A percentile compares a stretch with the other conserved stretches of the same genome.
Evolutionary conservation across 345 rosid species (phyloP).

Genomic region (Populus deltoides): DNA sequence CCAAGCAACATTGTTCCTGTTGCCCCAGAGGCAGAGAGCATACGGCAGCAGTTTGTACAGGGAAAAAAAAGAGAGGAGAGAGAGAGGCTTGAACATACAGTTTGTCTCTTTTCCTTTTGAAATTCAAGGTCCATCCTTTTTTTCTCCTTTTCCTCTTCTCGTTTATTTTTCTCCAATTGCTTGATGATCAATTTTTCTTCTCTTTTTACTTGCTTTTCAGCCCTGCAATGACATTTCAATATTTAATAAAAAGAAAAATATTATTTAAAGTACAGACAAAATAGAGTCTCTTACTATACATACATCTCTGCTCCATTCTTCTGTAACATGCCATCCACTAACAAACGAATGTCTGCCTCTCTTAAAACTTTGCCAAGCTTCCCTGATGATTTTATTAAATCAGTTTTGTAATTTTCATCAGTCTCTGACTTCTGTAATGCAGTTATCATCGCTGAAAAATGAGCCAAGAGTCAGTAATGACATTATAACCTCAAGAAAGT

Average conservation of each 20-base stretch:
- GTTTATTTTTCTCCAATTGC: slow-evolving; percentile 67
- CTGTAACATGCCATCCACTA: slow-evolving; percentile 48
- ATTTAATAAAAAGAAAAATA: neutral
- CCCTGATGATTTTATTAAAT: slow-evolving; percentile 45
- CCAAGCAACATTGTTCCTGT: neutral
- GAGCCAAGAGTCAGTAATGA: slow-evolving; percentile 21
- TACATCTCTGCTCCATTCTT: slow-evolving; percentile 60
- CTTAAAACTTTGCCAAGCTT: slow-evolving; percentile 58
- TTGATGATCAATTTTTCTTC: slow-evolving; percentile 60
- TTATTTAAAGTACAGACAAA: neutral
- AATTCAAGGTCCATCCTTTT: slow-evolving; percentile 64
- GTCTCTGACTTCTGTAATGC: slow-evolving; percentile 43
- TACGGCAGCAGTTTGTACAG: neutral
- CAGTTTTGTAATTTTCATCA: slow-evolving; percentile 31
- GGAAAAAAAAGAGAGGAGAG: neutral
- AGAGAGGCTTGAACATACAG: slow-evolving; percentile 33
- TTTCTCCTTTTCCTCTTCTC: slow-evolving; percentile 72
- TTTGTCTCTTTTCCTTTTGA: slow-evolving; percentile 57
- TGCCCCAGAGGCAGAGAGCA: neutral
- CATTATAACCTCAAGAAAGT: neutral
- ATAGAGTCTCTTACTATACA: slow-evolving; percentile 18
- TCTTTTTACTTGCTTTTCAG: slow-evolving; percentile 52
- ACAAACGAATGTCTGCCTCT: slow-evolving; percentile 58
- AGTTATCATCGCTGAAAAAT: slow-evolving; percentile 57
- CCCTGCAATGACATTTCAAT: slow-evolving; percentile 35